These are phyloP conservation scores for Epichloe sibirici DNA, from an alignment of 2,329 filamentous ascomycete species.

Conservation along the genomic window DNA sequence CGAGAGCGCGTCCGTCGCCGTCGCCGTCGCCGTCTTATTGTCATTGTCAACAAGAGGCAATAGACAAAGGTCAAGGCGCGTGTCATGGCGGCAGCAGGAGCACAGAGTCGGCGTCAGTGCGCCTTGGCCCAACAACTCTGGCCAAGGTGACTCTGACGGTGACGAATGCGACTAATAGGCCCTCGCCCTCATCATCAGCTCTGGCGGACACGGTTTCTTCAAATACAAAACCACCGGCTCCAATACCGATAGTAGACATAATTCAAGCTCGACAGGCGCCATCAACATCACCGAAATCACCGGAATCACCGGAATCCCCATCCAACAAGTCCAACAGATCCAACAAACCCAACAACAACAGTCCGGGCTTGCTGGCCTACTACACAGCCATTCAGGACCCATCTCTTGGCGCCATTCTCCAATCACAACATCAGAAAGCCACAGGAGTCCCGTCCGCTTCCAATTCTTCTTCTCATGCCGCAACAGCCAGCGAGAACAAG, in stretches of 20 bases:
- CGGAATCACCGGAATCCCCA: not conserved
- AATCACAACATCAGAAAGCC: not conserved
- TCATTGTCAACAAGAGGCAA: not conserved
- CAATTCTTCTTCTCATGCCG: not conserved
- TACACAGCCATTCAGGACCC: constrained; percentile 2
- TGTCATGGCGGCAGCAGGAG: not conserved
- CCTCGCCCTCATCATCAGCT: not conserved
- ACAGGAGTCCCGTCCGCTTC: not conserved
- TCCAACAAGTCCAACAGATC: not conserved
- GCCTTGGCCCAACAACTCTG: not conserved
- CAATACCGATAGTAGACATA: not conserved
- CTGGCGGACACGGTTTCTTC: not conserved
- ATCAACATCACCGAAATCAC: too few species aligned
- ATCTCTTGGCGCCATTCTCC: not conserved
- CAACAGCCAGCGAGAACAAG: not conserved
- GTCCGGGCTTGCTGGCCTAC: not conserved
- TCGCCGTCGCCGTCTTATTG: not conserved
- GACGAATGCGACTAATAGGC: too few species aligned
- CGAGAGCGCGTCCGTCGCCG: not conserved
- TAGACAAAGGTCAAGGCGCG: not conserved
- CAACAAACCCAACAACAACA: too few species aligned
- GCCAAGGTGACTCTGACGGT: not conserved
- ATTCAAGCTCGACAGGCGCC: not conserved
- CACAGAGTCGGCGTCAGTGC: not conserved
- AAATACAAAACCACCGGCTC: not conserved